These are phyloP conservation scores for Osmanthus fragrans DNA, from an alignment of 257 asterid species.

Conservation along the genomic window DNA sequence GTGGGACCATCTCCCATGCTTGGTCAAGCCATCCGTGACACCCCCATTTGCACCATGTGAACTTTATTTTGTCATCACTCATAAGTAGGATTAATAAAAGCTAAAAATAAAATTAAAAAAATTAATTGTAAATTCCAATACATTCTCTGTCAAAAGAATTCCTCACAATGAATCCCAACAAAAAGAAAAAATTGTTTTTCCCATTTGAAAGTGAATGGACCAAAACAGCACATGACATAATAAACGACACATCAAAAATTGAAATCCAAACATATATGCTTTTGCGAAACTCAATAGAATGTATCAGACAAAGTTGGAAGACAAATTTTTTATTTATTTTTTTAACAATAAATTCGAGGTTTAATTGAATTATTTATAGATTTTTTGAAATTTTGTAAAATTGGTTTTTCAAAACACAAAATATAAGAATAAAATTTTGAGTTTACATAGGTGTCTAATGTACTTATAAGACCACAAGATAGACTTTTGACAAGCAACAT, in stretches of 20 bases:
- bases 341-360: neutral
- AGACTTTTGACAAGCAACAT: too few species aligned
- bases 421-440: too few species aligned
- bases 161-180: conserved; percentile 11
- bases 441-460: too few species aligned
- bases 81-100: neutral
- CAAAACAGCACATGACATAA: conserved; percentile 36
- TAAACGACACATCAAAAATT: conserved; percentile 37
- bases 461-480: too few species aligned
- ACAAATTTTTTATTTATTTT: neutral
- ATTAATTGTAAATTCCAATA: conserved; percentile 5
- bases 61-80: conserved; percentile 35
- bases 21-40: conserved; percentile 44
- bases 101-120: neutral
- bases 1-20: conserved; percentile 25
- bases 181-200: conserved; percentile 8
- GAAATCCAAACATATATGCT: conserved; percentile 4
- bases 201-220: conserved; percentile 34
- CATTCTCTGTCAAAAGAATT: conserved; percentile 12
- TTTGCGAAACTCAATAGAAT: conserved; percentile 16
- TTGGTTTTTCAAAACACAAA: too few species aligned
- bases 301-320: neutral
- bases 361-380: neutral
- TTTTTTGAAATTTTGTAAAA: neutral
- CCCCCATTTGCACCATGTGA: conserved; percentile 42